Percentiles rank a stretch among this genome's conserved stretches.
phyloP scores from a whole-genome alignment of 192 early-diverging fungal species.

The Mortierella alpina region DNA sequence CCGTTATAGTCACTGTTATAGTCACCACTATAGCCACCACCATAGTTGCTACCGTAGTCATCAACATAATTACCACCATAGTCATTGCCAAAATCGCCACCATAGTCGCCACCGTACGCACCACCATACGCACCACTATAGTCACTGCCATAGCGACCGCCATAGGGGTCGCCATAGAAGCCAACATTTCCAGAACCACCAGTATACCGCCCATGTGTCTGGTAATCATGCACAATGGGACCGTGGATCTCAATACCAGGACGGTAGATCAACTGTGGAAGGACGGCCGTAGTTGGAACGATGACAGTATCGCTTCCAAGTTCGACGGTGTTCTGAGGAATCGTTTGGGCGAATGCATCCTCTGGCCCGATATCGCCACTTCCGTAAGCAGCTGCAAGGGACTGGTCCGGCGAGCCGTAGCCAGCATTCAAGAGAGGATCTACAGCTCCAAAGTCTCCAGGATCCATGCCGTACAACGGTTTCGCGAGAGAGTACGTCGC shows the following conservation, averaged over 20 bases:
- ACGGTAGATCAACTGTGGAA: slow-evolving; percentile 22
- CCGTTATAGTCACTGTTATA: background rate
- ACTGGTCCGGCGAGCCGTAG: background rate
- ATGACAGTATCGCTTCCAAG: slow-evolving; percentile 22
- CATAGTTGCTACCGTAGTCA: background rate
- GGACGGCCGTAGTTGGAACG: slow-evolving; percentile 22
- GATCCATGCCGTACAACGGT: background rate
- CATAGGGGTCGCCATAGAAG: background rate
- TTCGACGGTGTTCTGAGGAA: slow-evolving; percentile 8
- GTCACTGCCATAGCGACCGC: background rate
- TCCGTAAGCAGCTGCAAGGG: background rate
- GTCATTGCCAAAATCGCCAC: background rate
- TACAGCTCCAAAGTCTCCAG: background rate
- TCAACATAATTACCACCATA: background rate
- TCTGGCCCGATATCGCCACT: background rate
- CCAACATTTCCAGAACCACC: background rate
- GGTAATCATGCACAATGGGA: slow-evolving; percentile 16
- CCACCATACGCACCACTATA: too few relatives aligned
- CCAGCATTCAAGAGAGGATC: background rate
- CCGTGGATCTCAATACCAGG: slow-evolving; percentile 24
- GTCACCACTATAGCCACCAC: background rate
- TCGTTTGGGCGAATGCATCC: background rate
- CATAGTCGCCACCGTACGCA: background rate
- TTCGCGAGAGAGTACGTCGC: background rate
- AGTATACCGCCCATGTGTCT: background rate